phyloP scores from a whole-genome alignment of 1,139 yeast genomes.

The Schwanniomyces etchellsii region DNA sequence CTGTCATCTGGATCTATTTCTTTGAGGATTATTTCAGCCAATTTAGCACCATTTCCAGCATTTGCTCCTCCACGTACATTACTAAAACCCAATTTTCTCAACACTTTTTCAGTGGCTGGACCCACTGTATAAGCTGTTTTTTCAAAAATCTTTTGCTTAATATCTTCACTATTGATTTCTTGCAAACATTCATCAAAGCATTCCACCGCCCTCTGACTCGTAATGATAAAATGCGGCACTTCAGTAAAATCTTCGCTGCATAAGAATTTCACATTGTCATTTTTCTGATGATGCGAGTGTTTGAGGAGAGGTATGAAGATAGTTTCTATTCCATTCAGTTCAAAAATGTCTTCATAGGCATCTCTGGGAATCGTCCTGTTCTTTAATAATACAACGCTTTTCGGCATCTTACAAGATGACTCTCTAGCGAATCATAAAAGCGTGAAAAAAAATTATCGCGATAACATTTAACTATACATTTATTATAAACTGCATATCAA shows the following conservation, averaged over 20 bases:
- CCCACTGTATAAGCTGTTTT: slow-evolving; percentile 84
- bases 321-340: slow-evolving; percentile 29
- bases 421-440: too few relatives aligned
- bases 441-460: too few relatives aligned
- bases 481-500: background rate
- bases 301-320: slow-evolving; percentile 64
- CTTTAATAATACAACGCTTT: slow-evolving; percentile 45
- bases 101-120: slow-evolving; percentile 73
- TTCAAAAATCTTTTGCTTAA: slow-evolving; percentile 22
- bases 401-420: slow-evolving; percentile 1
- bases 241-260: slow-evolving; percentile 30
- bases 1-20: slow-evolving; percentile 22
- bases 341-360: slow-evolving; percentile 47
- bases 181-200: slow-evolving; percentile 49
- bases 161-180: slow-evolving; percentile 10
- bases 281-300: slow-evolving; percentile 52
- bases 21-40: slow-evolving; percentile 59
- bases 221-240: slow-evolving; percentile 55
- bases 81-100: slow-evolving; percentile 56
- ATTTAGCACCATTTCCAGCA: slow-evolving; percentile 76
- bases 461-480: slow-evolving; percentile 1
- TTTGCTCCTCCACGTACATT: slow-evolving; percentile 66
- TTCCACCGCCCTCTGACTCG: slow-evolving; percentile 91
- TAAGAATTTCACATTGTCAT: slow-evolving; percentile 37
- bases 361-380: slow-evolving; percentile 64